Evolutionary conservation across 1,139 yeast genomes (phyloP).

Genomic region (Scheffersomyces lignicola): DNA sequence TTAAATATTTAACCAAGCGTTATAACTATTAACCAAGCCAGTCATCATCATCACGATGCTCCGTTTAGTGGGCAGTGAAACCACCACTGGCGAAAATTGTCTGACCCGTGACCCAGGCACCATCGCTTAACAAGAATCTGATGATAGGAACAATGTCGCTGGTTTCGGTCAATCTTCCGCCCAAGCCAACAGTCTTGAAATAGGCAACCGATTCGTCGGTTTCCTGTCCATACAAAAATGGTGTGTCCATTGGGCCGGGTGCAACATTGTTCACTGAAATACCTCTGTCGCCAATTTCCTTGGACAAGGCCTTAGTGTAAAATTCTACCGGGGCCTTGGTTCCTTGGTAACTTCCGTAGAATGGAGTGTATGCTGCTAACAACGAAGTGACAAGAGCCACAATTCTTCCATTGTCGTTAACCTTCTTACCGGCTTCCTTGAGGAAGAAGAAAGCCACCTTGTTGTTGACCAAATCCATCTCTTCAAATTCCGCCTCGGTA

Average conservation of each 20-base stretch:
- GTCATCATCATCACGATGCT: no score
- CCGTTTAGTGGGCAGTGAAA: constrained; percentile 61
- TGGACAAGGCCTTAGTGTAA: constrained; percentile 56
- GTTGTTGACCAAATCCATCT: constrained; percentile 53
- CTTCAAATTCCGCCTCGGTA: constrained; percentile 53
- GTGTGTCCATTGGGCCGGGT: constrained; percentile 76
- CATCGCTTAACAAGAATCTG: constrained; percentile 61
- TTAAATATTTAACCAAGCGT: no score
- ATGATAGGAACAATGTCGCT: constrained; percentile 65
- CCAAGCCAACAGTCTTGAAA: constrained; percentile 51
- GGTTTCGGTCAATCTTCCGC: constrained; percentile 54
- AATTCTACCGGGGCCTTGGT: constrained; percentile 63
- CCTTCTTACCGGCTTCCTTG: constrained; percentile 52
- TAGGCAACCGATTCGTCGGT: constrained; percentile 50
- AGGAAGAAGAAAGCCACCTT: constrained; percentile 63
- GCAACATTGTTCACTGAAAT: constrained; percentile 61
- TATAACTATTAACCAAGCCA: no score
- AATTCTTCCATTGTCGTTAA: constrained; percentile 55
- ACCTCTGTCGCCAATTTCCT: constrained; percentile 49
- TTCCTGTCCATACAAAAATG: constrained; percentile 66
- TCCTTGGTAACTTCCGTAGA: constrained; percentile 59
- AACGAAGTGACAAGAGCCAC: constrained; percentile 61
- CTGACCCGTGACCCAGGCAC: constrained; percentile 72
- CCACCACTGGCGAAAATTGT: constrained; percentile 67
- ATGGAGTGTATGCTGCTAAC: constrained; percentile 64